phyloP scores from a whole-genome alignment of 1,284 basidiomycete genomes.

The Psilocybe mexicana region DNA sequence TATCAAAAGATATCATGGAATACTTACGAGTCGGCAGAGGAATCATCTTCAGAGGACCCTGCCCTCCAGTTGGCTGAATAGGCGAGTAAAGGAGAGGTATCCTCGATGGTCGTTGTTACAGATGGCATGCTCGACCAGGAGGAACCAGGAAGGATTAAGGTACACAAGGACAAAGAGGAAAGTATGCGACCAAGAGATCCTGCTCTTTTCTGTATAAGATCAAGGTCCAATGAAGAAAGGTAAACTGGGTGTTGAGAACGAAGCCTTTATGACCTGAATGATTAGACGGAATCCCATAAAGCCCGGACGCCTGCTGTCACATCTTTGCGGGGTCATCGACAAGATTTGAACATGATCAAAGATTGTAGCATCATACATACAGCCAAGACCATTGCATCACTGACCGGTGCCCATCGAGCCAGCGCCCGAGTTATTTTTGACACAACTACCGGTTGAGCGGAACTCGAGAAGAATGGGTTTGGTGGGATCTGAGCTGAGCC shows the following conservation, averaged over 20 bases:
- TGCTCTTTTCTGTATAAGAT: background rate
- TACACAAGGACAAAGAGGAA: background rate
- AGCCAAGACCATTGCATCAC: too few species aligned
- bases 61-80: constrained; percentile 10
- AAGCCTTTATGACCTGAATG: too few species aligned
- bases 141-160: background rate
- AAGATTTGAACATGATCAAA: too few species aligned
- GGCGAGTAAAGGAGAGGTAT: constrained; percentile 15
- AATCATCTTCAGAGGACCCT: constrained; percentile 6
- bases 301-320: too few species aligned
- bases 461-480: too few species aligned
- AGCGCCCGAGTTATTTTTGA: too few species aligned
- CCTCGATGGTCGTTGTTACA: constrained; percentile 8
- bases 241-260: background rate
- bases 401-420: too few species aligned
- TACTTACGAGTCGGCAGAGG: constrained; percentile 14
- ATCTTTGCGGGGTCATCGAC: too few species aligned
- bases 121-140: constrained; percentile 11
- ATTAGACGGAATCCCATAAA: too few species aligned
- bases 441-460: too few species aligned
- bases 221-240: background rate
- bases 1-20: background rate
- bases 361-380: too few species aligned
- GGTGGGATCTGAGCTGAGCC: too few species aligned
- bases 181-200: background rate